Conservation (phyloP, 345 rosid species). For the Diplotaxis tenuifolia region DNA sequence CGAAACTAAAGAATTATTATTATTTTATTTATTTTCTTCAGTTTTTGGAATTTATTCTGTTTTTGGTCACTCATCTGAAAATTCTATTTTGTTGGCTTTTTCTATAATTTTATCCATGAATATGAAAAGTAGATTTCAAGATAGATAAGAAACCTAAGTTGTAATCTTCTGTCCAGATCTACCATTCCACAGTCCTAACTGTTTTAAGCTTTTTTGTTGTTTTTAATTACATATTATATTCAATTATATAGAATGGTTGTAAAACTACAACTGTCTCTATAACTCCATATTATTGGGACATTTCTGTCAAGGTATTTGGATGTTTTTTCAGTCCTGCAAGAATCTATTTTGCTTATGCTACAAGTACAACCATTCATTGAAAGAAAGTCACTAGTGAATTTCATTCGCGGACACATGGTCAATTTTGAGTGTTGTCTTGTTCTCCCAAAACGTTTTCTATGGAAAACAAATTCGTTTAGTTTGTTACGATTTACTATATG, state of each 20-base stretch:
- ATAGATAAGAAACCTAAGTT: neutral
- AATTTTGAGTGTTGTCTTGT: neutral
- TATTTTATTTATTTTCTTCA: neutral
- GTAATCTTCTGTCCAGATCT: neutral
- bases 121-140: neutral
- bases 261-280: neutral
- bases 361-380: neutral
- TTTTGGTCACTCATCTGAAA: neutral
- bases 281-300: neutral
- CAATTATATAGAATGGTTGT: neutral
- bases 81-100: neutral
- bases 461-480: neutral
- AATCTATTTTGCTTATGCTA: neutral
- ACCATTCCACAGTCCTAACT: neutral
- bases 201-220: neutral
- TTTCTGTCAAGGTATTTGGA: neutral
- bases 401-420: neutral
- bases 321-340: neutral
- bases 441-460: neutral
- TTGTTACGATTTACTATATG: too few species aligned
- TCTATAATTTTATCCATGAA: neutral
- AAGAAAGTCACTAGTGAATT: neutral
- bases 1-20: neutral
- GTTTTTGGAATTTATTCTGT: neutral
- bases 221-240: neutral